Base-by-base conservation (phyloP, 176 grass and related monocot genomes). In the Pontederia crassipes region DNA sequence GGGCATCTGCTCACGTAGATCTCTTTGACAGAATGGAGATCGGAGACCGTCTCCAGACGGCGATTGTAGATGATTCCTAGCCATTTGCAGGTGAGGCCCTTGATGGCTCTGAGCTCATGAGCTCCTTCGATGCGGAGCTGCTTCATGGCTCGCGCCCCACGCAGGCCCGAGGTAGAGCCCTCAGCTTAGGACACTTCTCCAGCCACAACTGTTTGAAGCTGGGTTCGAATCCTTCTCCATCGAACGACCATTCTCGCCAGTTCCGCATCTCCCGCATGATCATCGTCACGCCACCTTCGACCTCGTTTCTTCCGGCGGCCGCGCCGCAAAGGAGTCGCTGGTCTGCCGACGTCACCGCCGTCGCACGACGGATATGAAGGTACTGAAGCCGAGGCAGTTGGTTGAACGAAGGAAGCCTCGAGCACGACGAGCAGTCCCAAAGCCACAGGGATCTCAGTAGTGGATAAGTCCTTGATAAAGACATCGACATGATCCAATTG, bases 101-200 rank as follows among this genome's bases (percentile, higher is more conserved):
- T 40, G 8, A 79, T 55, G 26, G 12, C 51, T 58, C 13, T 63
- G 15, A 79, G 28, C 11, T 14, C 5, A 12, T 59, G 9, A 6
- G 40, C 35, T 49, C 35, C 45, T 10, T 48, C 9, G 27, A 72
- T 54, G 3, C 7, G 0, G 0, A 79, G 35, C 11, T 72, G 35
- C 46, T 58, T 47, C 32, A 74, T 51, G 2, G 13, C 40, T 54
- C 12, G 14, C 51, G n/a, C 51, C 5, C 51, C 51, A 5, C 35
- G 59, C 18, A 88, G 66, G 53, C 89, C 59, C 24, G 17, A 17
- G 89, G 85, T 11, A 95, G 75, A 45, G 54, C 53, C 17, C 27
- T 75, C 68, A 88, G 61, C 58, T 80, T 35, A 10, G 81, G 75
- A 28, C 89, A 95, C 59, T 76, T 95, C 62, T 82, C 72, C 14